Conservation (phyloP, 225 moss, liverwort and hornwort species). For the Takakia lepidozioides region DNA sequence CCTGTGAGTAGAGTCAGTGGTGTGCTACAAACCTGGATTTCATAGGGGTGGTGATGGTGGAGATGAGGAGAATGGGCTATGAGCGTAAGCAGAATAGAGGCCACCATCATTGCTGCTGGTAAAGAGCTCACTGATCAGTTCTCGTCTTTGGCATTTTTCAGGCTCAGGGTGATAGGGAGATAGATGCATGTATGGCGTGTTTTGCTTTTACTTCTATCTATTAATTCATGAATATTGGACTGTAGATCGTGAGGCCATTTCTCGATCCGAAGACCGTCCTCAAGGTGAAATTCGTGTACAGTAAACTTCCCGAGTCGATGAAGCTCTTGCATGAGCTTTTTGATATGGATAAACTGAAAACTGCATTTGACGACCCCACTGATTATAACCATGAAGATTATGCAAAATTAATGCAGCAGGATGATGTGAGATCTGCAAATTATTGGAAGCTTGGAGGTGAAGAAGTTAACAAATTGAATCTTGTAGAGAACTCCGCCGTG, state of each 20-base stretch:
- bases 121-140: no score
- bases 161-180: no score
- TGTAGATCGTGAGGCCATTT: conserved; percentile 52
- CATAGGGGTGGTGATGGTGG: no score
- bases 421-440: conserved; percentile 29
- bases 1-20: no score
- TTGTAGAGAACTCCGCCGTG: background rate
- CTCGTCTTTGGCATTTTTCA: no score
- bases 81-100: no score
- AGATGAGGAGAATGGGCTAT: no score
- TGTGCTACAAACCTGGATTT: no score
- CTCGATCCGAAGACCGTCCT: conserved; percentile 31
- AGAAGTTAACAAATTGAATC: conserved; percentile 2
- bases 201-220: no score
- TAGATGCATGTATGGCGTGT: no score
- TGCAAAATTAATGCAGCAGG: conserved; percentile 26
- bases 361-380: conserved; percentile 26
- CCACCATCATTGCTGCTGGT: no score
- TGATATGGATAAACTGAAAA: conserved; percentile 24
- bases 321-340: conserved; percentile 36
- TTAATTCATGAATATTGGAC: background rate
- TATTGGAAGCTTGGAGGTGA: conserved; percentile 19
- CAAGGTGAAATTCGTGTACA: conserved; percentile 57
- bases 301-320: conserved; percentile 23
- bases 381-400: conserved; percentile 33